Percentiles rank a stretch among this genome's conserved stretches.
These are phyloP conservation scores for Alternaria consortialis DNA, from an alignment of 2,329 filamentous ascomycete species.

Conservation along the genomic window DNA sequence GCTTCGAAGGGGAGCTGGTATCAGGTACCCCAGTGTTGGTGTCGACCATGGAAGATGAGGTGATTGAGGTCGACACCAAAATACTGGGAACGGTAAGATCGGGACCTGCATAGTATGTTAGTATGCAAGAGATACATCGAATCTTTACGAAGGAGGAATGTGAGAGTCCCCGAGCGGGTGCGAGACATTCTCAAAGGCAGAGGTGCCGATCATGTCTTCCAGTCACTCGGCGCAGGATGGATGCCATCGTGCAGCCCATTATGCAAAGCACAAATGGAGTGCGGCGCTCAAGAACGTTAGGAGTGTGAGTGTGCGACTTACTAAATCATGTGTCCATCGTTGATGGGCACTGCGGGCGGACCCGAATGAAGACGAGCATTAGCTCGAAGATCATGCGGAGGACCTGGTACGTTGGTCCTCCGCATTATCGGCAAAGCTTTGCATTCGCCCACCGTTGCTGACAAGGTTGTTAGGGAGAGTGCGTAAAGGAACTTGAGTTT, in stretches of 20 bases:
- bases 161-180: constrained; percentile 7
- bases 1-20: not conserved
- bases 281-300: not conserved
- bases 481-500: too few relatives aligned
- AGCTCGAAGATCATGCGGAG: not conserved
- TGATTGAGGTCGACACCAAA: not conserved
- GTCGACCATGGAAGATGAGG: not conserved
- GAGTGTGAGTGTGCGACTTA: constrained; percentile 1
- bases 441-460: too few relatives aligned
- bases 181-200: constrained; percentile 17
- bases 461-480: too few relatives aligned
- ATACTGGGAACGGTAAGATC: not conserved
- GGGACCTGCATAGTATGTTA: not conserved
- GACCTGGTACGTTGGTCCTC: too few relatives aligned
- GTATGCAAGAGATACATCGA: not conserved
- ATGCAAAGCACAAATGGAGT: not conserved
- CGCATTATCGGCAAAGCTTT: too few relatives aligned
- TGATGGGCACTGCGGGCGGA: not conserved
- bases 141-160: not conserved
- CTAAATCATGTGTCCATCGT: not conserved
- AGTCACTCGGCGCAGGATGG: not conserved
- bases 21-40: not conserved
- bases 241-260: not conserved
- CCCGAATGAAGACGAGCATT: not conserved
- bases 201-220: not conserved